Percentiles rank a stretch among this genome's conserved stretches.
Evolutionary conservation across 441 rosid genomes (phyloP).

Genomic region (Adansonia grandidieri): DNA sequence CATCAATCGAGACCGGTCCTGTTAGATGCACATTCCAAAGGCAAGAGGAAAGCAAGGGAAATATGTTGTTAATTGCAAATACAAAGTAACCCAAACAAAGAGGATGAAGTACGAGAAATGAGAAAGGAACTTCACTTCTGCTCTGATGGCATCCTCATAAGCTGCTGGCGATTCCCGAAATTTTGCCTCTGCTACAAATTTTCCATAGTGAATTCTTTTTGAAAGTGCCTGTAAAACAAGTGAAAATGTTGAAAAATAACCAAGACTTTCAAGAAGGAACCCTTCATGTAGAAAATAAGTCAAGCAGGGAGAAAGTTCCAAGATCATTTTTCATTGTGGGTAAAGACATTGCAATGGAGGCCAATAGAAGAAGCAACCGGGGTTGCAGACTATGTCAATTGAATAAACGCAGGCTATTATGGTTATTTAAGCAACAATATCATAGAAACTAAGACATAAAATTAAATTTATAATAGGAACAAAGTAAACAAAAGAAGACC

Average conservation of each 20-base stretch:
- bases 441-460: neutral
- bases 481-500: neutral
- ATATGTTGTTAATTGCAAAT: neutral
- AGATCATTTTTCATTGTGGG: neutral
- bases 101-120: neutral
- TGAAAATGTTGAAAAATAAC: neutral
- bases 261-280: neutral
- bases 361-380: neutral
- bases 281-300: neutral
- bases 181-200: conserved; percentile 89
- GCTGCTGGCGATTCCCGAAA: conserved; percentile 61
- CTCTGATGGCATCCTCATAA: conserved; percentile 66
- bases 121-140: conserved; percentile 47
- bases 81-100: neutral
- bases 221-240: conserved; percentile 65
- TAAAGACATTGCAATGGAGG: neutral
- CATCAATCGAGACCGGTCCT: conserved; percentile 70
- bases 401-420: neutral
- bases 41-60: neutral
- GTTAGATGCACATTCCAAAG: conserved; percentile 28
- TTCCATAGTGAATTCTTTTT: conserved; percentile 86
- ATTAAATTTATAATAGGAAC: neutral
- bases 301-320: neutral
- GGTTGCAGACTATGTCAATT: neutral
- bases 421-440: neutral